Percentiles rank a stretch among this genome's conserved stretches.
Conservation (phyloP, 306 rosid species). For the Sphenostylis stenocarpa region DNA sequence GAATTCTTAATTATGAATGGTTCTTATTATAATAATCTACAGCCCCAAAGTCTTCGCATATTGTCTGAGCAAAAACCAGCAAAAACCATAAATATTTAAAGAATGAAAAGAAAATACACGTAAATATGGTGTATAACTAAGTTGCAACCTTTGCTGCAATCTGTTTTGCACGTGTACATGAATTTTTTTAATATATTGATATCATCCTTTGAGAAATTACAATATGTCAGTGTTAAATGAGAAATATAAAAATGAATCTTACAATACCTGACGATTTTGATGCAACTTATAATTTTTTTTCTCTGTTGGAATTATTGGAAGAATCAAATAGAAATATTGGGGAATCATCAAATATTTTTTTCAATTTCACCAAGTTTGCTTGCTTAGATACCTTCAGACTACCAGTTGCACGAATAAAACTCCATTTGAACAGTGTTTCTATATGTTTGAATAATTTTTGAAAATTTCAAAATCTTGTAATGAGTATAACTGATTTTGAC, state of each 20-base stretch:
- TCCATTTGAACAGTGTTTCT: neutral
- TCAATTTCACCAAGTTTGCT: neutral
- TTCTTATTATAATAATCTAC: neutral
- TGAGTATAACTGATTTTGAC: neutral
- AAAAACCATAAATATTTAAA: neutral
- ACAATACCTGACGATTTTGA: neutral
- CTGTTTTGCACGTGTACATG: neutral
- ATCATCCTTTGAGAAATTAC: slow-evolving; percentile 6
- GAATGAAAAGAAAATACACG: neutral
- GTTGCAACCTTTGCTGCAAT: slow-evolving; percentile 9
- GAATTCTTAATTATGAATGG: slow-evolving; percentile 16
- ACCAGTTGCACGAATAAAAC: neutral
- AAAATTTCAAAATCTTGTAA: neutral
- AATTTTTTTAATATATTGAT: neutral
- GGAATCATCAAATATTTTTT: neutral
- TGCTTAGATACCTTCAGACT: neutral
- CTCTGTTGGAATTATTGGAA: neutral
- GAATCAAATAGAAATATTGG: neutral
- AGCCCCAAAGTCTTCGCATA: neutral
- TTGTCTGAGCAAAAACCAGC: neutral
- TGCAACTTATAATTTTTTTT: neutral
- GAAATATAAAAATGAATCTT: neutral
- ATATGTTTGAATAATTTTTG: neutral
- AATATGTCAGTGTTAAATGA: neutral
- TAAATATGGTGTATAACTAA: neutral